Evolutionary conservation across 768 basidiomycete species (phyloP), one percentile per base, ranked within the genome.

Genomic region (Multifurca ochricompacta): DNA sequence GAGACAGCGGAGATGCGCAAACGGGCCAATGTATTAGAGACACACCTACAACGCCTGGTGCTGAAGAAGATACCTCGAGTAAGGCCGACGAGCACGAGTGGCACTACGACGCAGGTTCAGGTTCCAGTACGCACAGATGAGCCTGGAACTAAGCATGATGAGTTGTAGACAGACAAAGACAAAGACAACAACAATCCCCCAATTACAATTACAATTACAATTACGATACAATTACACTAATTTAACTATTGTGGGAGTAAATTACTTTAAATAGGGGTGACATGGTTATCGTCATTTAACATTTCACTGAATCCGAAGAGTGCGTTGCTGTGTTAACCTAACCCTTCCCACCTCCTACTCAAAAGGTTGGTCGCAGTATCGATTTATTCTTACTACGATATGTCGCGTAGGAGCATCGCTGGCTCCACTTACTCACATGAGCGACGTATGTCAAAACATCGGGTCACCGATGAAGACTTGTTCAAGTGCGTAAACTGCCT

Each of bases 1-100:
- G 78, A 83, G 69, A 87, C 85, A 46, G 78, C 72, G 61, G 93
- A 97, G 70, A 83, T 98, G 81, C 85, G 84, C 71, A 82, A 82
- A 51, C 76, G 86, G 52, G 87, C 87, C 25, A 87, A 85, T 76
- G 77, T 77, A 40, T 71, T 96, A 32, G 91, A 95, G 74, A 79
- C 73, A 47, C 83, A 83, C 44, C 64, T 90, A 68, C 79, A 81
- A 67, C 82, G 75, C 65, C 63, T 91, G 55, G 77, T 76, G 62
- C 85, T 74, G 73, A 75, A 85, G 68, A 88, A 81, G 71, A 71
- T 75, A 40, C 82, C 86, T 2, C 86, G 85, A 68, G 66, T 70
- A 51, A 80, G 74, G 71, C 83, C 82, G 68, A 69, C 73, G 43
- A 76, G 37, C 25, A 43, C 30, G 27, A 53, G 51, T 19, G 43